These are phyloP conservation scores for Psilocybe mexicana DNA, from an alignment of 1,284 basidiomycete species.

Conservation along the genomic window DNA sequence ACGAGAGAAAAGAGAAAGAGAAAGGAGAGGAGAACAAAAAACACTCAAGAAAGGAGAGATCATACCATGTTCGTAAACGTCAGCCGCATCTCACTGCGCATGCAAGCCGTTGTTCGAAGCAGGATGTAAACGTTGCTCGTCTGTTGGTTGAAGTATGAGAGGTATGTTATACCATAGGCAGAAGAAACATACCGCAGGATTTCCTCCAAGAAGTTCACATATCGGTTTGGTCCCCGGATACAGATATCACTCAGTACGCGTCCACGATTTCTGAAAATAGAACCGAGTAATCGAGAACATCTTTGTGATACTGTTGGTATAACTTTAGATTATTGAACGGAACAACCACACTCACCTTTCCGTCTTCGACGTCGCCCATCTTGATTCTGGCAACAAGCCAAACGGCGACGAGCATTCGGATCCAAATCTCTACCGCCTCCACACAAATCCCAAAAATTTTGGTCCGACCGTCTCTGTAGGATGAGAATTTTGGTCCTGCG, in stretches of 20 bases:
- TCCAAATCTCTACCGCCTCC: constrained; percentile 91
- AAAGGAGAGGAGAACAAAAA: no score
- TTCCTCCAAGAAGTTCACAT: constrained; percentile 73
- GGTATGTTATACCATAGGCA: no score
- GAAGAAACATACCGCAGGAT: constrained; percentile 57
- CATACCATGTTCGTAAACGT: constrained; percentile 80
- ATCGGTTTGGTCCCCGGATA: constrained; percentile 78
- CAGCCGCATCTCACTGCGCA: constrained; percentile 76
- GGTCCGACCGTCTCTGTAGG: constrained; percentile 77
- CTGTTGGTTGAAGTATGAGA: constrained; percentile 32
- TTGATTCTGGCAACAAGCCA: constrained; percentile 84
- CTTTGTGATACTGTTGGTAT: constrained; percentile 43
- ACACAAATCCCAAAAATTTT: constrained; percentile 80
- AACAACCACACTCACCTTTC: constrained; percentile 53
- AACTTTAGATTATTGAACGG: background rate
- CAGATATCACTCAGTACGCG: constrained; percentile 71
- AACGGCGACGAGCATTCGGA: constrained; percentile 80
- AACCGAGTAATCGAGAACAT: constrained; percentile 74
- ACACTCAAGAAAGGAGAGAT: background rate
- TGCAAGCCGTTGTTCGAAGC: constrained; percentile 72
- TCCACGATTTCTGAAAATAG: constrained; percentile 85
- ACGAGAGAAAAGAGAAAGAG: no score
- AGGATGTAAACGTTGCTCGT: constrained; percentile 71
- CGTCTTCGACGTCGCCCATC: constrained; percentile 80
- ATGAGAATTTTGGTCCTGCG: constrained; percentile 87